A percentile compares a stretch with the other conserved stretches of the same genome.
Conservation (phyloP, 768 basidiomycete species). For the Tephrocybe sp. region DNA sequence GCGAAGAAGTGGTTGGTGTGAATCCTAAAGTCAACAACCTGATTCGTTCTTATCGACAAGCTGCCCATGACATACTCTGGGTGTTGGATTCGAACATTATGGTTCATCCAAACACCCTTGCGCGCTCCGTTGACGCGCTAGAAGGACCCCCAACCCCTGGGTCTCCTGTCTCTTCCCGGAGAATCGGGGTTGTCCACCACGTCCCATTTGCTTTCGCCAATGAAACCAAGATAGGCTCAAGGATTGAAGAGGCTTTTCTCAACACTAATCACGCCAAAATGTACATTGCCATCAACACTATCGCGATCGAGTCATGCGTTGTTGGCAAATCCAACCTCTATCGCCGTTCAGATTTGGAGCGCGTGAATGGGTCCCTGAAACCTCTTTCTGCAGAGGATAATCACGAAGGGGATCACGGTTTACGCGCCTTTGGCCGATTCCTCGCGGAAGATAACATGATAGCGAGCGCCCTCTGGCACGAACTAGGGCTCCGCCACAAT, state of each 20-base stretch:
- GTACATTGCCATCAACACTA: conserved; percentile 91
- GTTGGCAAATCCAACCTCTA: conserved; percentile 97
- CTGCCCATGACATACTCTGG: conserved; percentile 90
- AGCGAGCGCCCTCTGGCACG: conserved; percentile 88
- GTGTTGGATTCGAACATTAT: conserved; percentile 95
- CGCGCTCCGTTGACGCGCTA: conserved; percentile 81
- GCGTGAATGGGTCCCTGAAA: conserved; percentile 63
- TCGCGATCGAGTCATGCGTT: conserved; percentile 91
- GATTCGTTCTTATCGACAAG: conserved; percentile 75
- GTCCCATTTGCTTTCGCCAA: conserved; percentile 85
- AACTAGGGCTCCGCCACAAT: conserved; percentile 83
- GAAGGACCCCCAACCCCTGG: conserved; percentile 36
- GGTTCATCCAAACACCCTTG: conserved; percentile 73
- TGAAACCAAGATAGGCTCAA: conserved; percentile 70
- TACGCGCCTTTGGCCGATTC: conserved; percentile 82
- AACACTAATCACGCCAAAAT: conserved; percentile 98
- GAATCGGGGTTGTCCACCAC: conserved; percentile 90
- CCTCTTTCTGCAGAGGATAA: conserved; percentile 29
- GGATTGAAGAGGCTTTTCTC: conserved; percentile 89
- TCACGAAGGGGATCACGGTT: conserved; percentile 43
- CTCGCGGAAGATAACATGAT: conserved; percentile 99
- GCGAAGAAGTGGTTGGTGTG: conserved; percentile 80
- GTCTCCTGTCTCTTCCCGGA: conserved; percentile 26
- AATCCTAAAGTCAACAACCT: conserved; percentile 99
- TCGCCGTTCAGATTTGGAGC: conserved; percentile 83